phyloP scores from a whole-genome alignment of 2,329 filamentous ascomycete species.

The Aspergillus niger region DNA sequence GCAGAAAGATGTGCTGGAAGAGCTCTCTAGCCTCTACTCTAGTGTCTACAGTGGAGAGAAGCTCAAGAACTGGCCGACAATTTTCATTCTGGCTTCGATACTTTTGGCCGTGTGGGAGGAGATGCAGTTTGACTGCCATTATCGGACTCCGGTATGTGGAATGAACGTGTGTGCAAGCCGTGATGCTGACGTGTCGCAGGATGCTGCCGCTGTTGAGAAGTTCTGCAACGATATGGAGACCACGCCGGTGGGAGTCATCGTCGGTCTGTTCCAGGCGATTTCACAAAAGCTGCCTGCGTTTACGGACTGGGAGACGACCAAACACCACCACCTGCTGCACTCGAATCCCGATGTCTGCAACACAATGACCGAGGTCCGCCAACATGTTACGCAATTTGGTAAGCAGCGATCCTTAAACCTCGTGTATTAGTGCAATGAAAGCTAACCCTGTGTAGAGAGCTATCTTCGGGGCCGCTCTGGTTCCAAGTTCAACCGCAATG shows the following conservation, averaged over 20 bases:
- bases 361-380: constrained; percentile 91
- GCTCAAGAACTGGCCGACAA: constrained; percentile 98
- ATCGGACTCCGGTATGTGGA: constrained; percentile 68
- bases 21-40: constrained; percentile 90
- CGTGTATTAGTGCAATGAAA: background rate
- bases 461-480: constrained; percentile 81
- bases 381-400: constrained; percentile 94
- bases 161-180: background rate
- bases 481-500: constrained; percentile 81
- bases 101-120: constrained; percentile 95
- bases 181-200: constrained; percentile 42
- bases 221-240: constrained; percentile 98
- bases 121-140: constrained; percentile 98
- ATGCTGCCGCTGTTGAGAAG: constrained; percentile 81
- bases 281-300: constrained; percentile 93
- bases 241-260: constrained; percentile 91
- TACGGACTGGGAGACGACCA: constrained; percentile 88
- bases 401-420: constrained; percentile 42
- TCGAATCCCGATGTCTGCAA: constrained; percentile 92
- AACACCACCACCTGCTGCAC: constrained; percentile 86
- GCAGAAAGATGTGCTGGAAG: constrained; percentile 93
- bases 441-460: constrained; percentile 66
- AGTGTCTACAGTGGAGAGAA: constrained; percentile 97
- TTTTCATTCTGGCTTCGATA: constrained; percentile 95
- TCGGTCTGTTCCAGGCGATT: constrained; percentile 95